Evolutionary conservation across 2,329 filamentous ascomycete species (phyloP), one percentile per base, ranked within the genome.

Genomic region (Orbilia javanica): DNA sequence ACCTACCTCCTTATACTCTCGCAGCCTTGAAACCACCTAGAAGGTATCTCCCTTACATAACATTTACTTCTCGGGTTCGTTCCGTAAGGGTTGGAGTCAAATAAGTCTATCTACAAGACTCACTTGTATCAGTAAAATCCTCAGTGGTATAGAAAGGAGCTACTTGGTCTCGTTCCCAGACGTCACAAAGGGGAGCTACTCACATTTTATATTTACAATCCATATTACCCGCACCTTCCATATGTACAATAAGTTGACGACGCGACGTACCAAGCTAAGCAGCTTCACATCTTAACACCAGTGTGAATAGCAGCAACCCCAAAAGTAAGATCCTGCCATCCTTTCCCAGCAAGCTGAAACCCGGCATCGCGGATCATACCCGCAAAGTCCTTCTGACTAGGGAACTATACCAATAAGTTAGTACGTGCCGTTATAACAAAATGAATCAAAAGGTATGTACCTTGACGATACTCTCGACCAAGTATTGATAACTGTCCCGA

Each of bases 261-360:
- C n/a, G n/a, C n/a, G n/a, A n/a, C 69, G 55, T 70, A 65, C 57
- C 65, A 65, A 27, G 60, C 57, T 60, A 65, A 27, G 50, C 60
- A 7, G 42, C 10, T 50, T 67, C 65, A 62, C 8, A 89, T 94
- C 87, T 99, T 99, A 82, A 99, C 91, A 7, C 95, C 96, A 87
- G 94, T 97, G 84, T 99, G 96, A 80, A 99, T 96, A 66, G 94
- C 94, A 3, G 96, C 96, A 83, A 99, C 94, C 0, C 96, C 96
- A 50, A 93, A 91, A 0, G 93, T 97, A 83, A 99, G 84, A 84
- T 99, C 91, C 86, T 98, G 94, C 85, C 92, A 99, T 0, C 93
- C 93, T 65, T 89, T 85, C 0, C 92, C 94, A 0, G 92, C 93
- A 50, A 97, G 90, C 79, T 92, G 86, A 83, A 99, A 99, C 0